Evolutionary conservation across 352 stramenopile species (phyloP).

Genomic region (Globisporangium cylindrosporum): DNA sequence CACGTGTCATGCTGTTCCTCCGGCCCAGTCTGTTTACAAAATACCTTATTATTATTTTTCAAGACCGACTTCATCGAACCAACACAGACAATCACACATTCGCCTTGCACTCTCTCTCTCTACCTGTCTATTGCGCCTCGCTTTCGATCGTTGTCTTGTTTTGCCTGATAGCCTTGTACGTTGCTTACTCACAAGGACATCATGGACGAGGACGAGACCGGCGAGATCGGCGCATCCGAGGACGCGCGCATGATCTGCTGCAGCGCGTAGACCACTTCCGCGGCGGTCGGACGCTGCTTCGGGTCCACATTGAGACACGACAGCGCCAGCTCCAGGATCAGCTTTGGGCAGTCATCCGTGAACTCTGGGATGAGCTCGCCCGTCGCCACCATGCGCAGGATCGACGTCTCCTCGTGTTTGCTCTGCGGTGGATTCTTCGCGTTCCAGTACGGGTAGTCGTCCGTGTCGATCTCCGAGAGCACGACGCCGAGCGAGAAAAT

Average conservation of each 20-base stretch:
- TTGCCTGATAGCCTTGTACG: not conserved
- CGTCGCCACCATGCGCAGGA: conserved; percentile 62
- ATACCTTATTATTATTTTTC: not conserved
- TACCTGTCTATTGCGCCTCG: not conserved
- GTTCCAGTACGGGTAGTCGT: conserved; percentile 66
- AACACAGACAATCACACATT: not conserved
- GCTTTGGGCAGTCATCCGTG: conserved; percentile 39
- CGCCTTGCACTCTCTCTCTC: not conserved
- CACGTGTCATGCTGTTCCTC: not conserved
- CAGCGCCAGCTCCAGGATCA: conserved; percentile 45
- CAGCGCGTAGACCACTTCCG: conserved; percentile 57
- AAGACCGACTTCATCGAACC: not conserved
- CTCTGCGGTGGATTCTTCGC: conserved; percentile 45
- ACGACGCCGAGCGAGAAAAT: conserved; percentile 58
- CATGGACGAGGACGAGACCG: conserved; percentile 20
- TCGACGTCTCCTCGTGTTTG: conserved; percentile 49
- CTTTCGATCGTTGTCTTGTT: not conserved
- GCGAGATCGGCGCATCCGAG: conserved; percentile 18
- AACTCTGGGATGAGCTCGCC: conserved; percentile 57
- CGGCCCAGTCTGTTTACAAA: not conserved
- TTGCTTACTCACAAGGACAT: conserved; percentile 16
- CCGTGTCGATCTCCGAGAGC: conserved; percentile 52
- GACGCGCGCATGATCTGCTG: conserved; percentile 37
- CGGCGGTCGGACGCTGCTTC: conserved; percentile 52
- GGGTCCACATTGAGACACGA: conserved; percentile 53